Base-by-base conservation (phyloP, 2,329 filamentous ascomycete species). In the Dothideomycetidae sp. region DNA sequence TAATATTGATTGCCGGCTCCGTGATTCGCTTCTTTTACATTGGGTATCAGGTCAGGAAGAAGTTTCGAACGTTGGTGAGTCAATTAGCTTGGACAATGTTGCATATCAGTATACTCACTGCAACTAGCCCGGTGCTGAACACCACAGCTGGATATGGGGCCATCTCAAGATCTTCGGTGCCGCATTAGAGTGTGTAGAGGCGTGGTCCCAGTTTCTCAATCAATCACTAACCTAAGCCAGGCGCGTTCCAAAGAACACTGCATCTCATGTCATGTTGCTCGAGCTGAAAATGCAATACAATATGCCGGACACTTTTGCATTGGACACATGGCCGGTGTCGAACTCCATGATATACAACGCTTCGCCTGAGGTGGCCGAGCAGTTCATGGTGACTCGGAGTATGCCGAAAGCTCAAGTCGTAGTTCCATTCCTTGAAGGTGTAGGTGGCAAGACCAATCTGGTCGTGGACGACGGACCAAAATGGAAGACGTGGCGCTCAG, bases 291-390 rank as follows among this genome's bases (percentile, higher is more conserved):
- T 56, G 23, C 49, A 55, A 31, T 60, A 60, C 40, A 41, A 57
- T 13, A 48, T 62, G 3, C 48, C 48, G 4, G 50, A 56, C 5
- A 43, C 58, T 16, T 66, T 60, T 46, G 66, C 65, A 42, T 36
- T 66, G 3, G 63, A 67, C 42, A 39, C 60, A 2, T 67, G 62
- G 62, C 64, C 64, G 0, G 29, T 60, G 5, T 52, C 50, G 2
- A 48, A 46, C 4, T 44, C 48, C 1, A 48, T 58, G 10, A 44
- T 61, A 28, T 47, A 61, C 7, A 52, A 63, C 2, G 52, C 54
- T 13, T 54, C 60, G 36, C 53, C 58, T 4, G 54, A 60, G n/a
- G 43, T 60, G 23, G 50, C 55, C 7, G 46, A 56, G 3, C 49
- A 65, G 16, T 45, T 64, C 33, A 60, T 56, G 1, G 50, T 55